Evolutionary conservation across 306 rosid species (phyloP).

Genomic region (Prosopis cineraria): DNA sequence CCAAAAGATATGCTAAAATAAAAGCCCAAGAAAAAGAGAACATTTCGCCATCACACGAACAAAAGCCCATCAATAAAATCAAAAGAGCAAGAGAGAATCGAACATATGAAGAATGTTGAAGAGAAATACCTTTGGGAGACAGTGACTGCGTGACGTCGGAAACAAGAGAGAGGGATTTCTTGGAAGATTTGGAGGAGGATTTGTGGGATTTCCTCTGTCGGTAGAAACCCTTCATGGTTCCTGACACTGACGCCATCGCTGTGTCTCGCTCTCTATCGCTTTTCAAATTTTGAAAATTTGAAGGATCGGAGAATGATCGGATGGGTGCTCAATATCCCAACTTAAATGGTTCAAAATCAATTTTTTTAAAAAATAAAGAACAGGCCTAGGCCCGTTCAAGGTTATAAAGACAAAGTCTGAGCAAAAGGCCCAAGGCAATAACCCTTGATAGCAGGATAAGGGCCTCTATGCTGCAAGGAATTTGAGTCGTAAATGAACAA

Average conservation of each 20-base stretch:
- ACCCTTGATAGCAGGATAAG: too few species aligned
- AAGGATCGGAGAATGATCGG: background rate
- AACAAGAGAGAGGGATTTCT: constrained; percentile 41
- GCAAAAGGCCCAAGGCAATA: too few species aligned
- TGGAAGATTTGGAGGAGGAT: constrained; percentile 25
- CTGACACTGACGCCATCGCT: constrained; percentile 44
- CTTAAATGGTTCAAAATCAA: background rate
- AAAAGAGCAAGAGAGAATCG: background rate
- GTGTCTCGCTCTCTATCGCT: constrained; percentile 2
- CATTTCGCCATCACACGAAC: background rate
- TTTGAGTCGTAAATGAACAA: too few species aligned
- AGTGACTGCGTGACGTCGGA: constrained; percentile 46
- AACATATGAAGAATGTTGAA: background rate
- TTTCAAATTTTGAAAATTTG: constrained; percentile 43
- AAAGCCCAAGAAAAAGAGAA: constrained; percentile 12
- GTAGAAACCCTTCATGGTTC: constrained; percentile 62
- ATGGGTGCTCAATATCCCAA: too few species aligned
- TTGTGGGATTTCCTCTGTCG: constrained; percentile 51
- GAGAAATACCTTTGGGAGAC: constrained; percentile 48
- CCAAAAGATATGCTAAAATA: background rate
- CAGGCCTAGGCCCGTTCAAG: too few species aligned
- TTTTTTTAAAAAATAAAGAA: too few species aligned
- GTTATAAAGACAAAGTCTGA: too few species aligned
- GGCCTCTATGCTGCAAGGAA: too few species aligned
- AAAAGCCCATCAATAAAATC: background rate